Evolutionary conservation across 345 rosid genomes (phyloP).

Genomic region (Populus pruinosa): DNA sequence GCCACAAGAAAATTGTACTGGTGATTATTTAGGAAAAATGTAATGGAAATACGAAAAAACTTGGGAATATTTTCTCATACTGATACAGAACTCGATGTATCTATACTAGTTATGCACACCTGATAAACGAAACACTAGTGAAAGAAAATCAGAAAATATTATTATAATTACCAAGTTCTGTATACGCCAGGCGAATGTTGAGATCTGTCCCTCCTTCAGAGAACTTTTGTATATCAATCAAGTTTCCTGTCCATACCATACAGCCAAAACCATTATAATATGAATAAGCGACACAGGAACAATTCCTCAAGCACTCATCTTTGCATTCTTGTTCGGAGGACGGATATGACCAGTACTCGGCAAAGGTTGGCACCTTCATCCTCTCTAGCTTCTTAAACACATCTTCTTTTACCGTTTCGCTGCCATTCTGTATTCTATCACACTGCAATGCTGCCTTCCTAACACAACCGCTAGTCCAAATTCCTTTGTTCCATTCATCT

Average conservation of each 20-base stretch:
- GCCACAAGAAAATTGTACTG: background rate
- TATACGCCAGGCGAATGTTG: conserved; percentile 6
- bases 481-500: too few relatives aligned
- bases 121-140: too few relatives aligned
- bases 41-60: background rate
- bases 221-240: conserved; percentile 15
- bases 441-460: too few relatives aligned
- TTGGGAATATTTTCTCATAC: too few relatives aligned
- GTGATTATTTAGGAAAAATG: too few relatives aligned
- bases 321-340: too few relatives aligned
- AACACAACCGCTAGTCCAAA: too few relatives aligned
- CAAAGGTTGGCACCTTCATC: too few relatives aligned
- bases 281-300: conserved; percentile 27
- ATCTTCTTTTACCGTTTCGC: too few relatives aligned
- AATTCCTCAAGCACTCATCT: conserved; percentile 45
- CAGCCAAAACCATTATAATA: background rate
- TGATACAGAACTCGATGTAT: background rate
- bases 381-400: too few relatives aligned
- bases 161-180: conserved; percentile 4
- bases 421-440: too few relatives aligned
- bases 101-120: background rate
- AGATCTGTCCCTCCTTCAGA: conserved; percentile 9
- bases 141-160: background rate
- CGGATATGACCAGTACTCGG: too few relatives aligned
- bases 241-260: background rate